phyloP scores from a whole-genome alignment of 805 yeast species.

The Helenozyma rhizophorensis region DNA sequence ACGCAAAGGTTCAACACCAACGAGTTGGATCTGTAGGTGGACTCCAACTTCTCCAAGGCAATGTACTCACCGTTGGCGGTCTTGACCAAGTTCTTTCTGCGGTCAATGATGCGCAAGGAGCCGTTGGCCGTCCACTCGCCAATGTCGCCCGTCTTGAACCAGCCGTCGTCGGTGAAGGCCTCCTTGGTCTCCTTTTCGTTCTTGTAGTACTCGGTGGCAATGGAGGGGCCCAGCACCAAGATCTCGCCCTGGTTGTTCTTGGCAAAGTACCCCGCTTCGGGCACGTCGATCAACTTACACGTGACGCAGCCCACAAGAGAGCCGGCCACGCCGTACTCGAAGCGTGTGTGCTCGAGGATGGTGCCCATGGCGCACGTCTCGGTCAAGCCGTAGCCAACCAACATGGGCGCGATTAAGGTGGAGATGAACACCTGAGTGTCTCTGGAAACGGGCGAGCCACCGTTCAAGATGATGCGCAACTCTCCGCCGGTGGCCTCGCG shows the following conservation, averaged over 20 bases:
- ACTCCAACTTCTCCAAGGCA: constrained; percentile 92
- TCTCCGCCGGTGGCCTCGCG: constrained; percentile 95
- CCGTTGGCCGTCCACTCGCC: constrained; percentile 89
- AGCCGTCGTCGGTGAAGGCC: constrained; percentile 79
- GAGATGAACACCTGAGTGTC: constrained; percentile 81
- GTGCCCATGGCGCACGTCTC: constrained; percentile 91
- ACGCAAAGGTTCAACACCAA: constrained; percentile 81
- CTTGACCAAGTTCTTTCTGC: constrained; percentile 93
- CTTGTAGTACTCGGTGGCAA: constrained; percentile 73
- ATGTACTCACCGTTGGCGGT: constrained; percentile 96
- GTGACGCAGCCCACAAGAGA: constrained; percentile 78
- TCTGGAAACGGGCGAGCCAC: constrained; percentile 84
- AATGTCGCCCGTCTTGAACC: constrained; percentile 97
- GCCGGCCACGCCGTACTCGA: constrained; percentile 78
- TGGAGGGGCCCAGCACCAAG: constrained; percentile 69
- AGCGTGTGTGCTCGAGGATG: constrained; percentile 57
- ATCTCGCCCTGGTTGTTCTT: constrained; percentile 92
- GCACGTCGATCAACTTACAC: constrained; percentile 83
- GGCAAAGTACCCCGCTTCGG: constrained; percentile 88
- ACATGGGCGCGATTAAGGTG: constrained; percentile 75
- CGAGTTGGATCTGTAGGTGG: constrained; percentile 80
- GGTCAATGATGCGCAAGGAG: constrained; percentile 78
- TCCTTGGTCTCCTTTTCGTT: constrained; percentile 76
- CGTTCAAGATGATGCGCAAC: constrained; percentile 69
- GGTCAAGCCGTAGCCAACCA: constrained; percentile 94